Base-by-base conservation (phyloP, 2,329 filamentous ascomycete genomes). In the Pseudogymnoascus pannorum region DNA sequence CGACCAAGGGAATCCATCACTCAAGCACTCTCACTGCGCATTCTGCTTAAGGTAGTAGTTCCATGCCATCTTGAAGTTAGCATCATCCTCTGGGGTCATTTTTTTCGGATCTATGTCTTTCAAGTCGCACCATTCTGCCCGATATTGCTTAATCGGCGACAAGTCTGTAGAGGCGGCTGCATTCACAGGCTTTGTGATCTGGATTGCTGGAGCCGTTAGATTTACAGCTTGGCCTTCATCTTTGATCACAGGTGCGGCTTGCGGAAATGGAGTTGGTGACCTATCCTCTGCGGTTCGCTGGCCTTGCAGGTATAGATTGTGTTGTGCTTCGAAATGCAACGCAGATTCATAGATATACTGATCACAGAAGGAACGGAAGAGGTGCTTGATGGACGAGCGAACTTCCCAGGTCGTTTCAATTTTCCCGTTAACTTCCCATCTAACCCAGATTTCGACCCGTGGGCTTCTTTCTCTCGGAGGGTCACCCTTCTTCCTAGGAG, bases 331-430 rank as follows among this genome's bases (percentile, higher is more conserved):
- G 44, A 8, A 29, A 14, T 20, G 20, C 42, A 24, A 1, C 9
- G 60, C 31, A n/a, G 33, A 35, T 24, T 58, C 0, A 58, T 58
- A 61, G 60, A 61, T 42, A 7, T 61, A 61, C 24, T 14, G 33
- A 54, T 61, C 51, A 22, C 40, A 44, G 40, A 44, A 44, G 24
- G n/a, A 58, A 33, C 24, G 9, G 11, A 29, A 44, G 33, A 61
- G n/a, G 20, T 61, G 33, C 60, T 51, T 51, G n/a, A 61, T 58
- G 16, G 60, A 61, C 12, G 51, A 61, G 29, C 16, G 31, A 26
- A 61, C 51, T 9, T 61, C 60, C 60, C 16, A 61, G 22, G 6
- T 12, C 11, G 7, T 9, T 16, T 36, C 4, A 16, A 61, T n/a
- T 18, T 58, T n/a, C 16, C 60, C 33, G 12, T 18, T 12, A 9